Evolutionary conservation across 2,329 filamentous ascomycete genomes (phyloP), one percentile per base, ranked within the genome.

Genomic region (Thielaviopsis punctulata): DNA sequence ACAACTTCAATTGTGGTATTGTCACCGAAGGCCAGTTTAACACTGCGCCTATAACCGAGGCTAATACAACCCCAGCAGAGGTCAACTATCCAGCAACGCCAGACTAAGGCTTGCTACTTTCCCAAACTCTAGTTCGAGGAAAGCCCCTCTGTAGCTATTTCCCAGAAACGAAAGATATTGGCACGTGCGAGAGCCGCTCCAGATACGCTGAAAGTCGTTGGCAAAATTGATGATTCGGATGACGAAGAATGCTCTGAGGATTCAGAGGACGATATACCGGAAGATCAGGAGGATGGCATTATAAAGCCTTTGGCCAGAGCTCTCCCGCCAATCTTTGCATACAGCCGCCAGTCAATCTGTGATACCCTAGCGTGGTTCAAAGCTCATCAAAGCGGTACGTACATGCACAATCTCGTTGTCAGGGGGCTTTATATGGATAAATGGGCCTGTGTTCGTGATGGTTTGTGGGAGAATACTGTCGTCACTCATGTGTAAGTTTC

Each of bases 321-420:
- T 5, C 19, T 51, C 13, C 55, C 49, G 5, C 63, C 66, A 10
- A 72, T 78, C 0, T 83, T 77, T 76, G 70, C 79, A 0, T 66
- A 75, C 4, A 64, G 64, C 33, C 71, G 82, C 3, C 74, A 79
- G 53, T 73, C 73, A 13, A 64, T 87, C 0, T 83, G 76, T 57
- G 79, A 85, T 58, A 71, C 79, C 0, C 60, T 85, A 1, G 70
- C 73, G 0, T 83, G 79, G 63, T 86, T 77, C 62, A 73, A 70
- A 13, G 65, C 74, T 1, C 76, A 77, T 36, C 76, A 86, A 57
- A 70, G 75, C 1, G 78, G 77, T 4, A 67, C 72, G 3, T 79
- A 86, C 52, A 67, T 68, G 0, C 66, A 64, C 0, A 64, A 71
- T 2, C 65, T 68, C 0, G 62, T 76, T n/a, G 71, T 71, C 1